These are phyloP conservation scores for Stylosanthes scabra DNA, from an alignment of 331 rosid genomes.

Conservation along the genomic window DNA sequence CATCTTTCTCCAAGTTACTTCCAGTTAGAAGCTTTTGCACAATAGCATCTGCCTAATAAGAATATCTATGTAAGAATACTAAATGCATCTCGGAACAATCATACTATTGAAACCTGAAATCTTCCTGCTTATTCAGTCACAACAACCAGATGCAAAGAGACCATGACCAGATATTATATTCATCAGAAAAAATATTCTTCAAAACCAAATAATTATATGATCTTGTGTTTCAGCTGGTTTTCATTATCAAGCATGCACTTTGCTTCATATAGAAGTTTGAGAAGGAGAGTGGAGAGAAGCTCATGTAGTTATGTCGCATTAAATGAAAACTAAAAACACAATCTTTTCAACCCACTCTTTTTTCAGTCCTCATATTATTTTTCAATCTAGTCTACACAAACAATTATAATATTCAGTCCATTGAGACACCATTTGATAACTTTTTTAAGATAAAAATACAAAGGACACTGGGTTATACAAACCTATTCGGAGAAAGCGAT, in stretches of 20 bases:
- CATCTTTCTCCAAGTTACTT: conserved; percentile 55
- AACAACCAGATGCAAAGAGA: conserved; percentile 20
- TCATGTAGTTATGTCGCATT: not conserved
- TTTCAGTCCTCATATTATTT: not conserved
- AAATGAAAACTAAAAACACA: conserved; percentile 17
- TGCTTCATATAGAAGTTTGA: conserved; percentile 1
- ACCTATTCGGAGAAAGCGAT: too few species aligned
- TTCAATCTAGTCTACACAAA: not conserved
- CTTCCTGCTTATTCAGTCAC: conserved; percentile 20
- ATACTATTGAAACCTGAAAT: not conserved
- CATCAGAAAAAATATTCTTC: not conserved
- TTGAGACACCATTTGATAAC: not conserved
- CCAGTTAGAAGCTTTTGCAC: conserved; percentile 56
- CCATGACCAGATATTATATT: conserved; percentile 7
- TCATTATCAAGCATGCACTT: not conserved
- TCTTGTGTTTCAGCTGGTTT: conserved; percentile 3
- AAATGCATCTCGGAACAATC: conserved; percentile 18
- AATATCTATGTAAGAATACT: conserved; percentile 36
- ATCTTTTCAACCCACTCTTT: conserved; percentile 2
- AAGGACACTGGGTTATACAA: too few species aligned
- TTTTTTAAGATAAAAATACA: too few species aligned
- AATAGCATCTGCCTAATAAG: conserved; percentile 90
- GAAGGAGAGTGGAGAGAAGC: not conserved
- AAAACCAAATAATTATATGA: conserved; percentile 10
- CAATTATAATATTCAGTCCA: not conserved